phyloP scores from a whole-genome alignment of 805 yeast species.

The Hanseniaspora singularis region DNA sequence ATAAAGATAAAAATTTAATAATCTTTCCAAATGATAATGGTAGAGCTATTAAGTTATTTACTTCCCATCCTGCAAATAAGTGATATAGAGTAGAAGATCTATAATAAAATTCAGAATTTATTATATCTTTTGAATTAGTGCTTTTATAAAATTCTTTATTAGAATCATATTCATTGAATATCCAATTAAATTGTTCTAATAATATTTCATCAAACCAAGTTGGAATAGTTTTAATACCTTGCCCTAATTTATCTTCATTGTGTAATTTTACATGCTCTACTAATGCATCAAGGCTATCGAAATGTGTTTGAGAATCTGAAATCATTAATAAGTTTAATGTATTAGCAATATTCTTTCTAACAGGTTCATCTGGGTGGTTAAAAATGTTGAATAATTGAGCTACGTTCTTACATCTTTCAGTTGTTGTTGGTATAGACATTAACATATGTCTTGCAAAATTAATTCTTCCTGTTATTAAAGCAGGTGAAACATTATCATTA shows the following conservation, averaged over 20 bases:
- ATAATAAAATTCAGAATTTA: slow-evolving; percentile 50
- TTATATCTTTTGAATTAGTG: slow-evolving; percentile 40
- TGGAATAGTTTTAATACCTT: slow-evolving; percentile 26
- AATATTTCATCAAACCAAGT: slow-evolving; percentile 30
- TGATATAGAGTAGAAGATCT: slow-evolving; percentile 52
- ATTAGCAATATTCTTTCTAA: slow-evolving; percentile 49
- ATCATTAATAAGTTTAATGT: slow-evolving; percentile 22
- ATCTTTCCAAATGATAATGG: slow-evolving; percentile 44
- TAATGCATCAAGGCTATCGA: slow-evolving; percentile 9
- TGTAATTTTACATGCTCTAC: neutral
- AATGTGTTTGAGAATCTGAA: slow-evolving; percentile 15
- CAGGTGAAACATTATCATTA: slow-evolving; percentile 3
- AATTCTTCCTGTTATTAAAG: slow-evolving; percentile 16
- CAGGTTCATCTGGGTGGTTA: slow-evolving; percentile 59
- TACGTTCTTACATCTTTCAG: slow-evolving; percentile 37
- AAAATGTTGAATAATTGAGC: slow-evolving; percentile 32
- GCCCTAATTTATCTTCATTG: slow-evolving; percentile 29
- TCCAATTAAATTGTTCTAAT: slow-evolving; percentile 33
- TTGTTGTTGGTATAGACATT: slow-evolving; percentile 43
- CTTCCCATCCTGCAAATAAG: slow-evolving; percentile 45
- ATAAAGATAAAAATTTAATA: slow-evolving; percentile 55
- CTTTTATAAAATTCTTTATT: slow-evolving; percentile 22
- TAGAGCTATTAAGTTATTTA: slow-evolving; percentile 42
- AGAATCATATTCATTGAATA: slow-evolving; percentile 32
- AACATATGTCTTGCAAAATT: slow-evolving; percentile 42